Conservation (phyloP, 2,329 filamentous ascomycete species). For the Fusarium denticulatum region DNA sequence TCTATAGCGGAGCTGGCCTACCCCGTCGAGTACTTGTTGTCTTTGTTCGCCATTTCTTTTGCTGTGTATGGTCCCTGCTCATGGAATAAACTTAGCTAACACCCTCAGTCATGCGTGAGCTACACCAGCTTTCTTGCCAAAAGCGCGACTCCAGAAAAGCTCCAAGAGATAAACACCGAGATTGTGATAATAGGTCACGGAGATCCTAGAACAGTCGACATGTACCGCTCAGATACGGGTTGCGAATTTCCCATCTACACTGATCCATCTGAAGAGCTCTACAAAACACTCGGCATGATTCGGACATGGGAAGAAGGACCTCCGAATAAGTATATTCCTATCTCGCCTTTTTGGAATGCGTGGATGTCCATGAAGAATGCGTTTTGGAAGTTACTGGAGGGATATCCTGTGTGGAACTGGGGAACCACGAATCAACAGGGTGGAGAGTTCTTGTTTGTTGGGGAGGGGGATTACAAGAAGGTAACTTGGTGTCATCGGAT, state of each 20-base stretch:
- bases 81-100: not conserved
- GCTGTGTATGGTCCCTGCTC: not conserved
- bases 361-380: not conserved
- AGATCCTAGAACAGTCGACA: not conserved
- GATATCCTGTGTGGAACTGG: not conserved
- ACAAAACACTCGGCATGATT: conserved; percentile 22
- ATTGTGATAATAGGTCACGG: conserved; percentile 22
- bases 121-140: conserved; percentile 18
- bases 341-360: not conserved
- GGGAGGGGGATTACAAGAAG: not conserved
- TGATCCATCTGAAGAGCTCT: conserved; percentile 17
- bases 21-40: conserved; percentile 15
- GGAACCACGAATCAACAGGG: conserved; percentile 19
- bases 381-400: not conserved
- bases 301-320: conserved; percentile 1
- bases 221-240: conserved; percentile 22
- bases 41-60: conserved; percentile 31
- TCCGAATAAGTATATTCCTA: not conserved
- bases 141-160: conserved; percentile 17
- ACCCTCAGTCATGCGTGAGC: not conserved
- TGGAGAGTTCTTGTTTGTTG: conserved; percentile 25
- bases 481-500: conserved; percentile 30
- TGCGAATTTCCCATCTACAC: conserved; percentile 24
- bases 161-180: conserved; percentile 2
- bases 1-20: not conserved